Evolutionary conservation across 768 basidiomycete genomes (phyloP), one percentile per base, ranked within the genome.

Genomic region (Lactifluus pinguis): DNA sequence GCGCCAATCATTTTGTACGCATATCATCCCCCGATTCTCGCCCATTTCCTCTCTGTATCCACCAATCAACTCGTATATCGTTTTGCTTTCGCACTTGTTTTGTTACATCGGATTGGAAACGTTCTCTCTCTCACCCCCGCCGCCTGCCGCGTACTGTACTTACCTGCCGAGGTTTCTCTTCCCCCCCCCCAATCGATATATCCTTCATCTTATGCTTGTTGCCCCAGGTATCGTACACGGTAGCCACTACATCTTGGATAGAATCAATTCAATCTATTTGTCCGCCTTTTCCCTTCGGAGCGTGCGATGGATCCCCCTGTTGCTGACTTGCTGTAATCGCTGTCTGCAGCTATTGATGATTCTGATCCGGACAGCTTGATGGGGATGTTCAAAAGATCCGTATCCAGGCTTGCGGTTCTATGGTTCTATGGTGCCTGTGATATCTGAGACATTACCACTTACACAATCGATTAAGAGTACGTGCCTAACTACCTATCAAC

Each of bases 61-160:
- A 44, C 25, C 49, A 44, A 48, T 48, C 36, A 49, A 44, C 56
- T 57, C 42, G 25, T 52, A 57, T 45, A 49, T 62, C 51, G 56
- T 58, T 53, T 58, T 54, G 61, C 57, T 62, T 49, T 62, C 61
- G 57, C 61, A 62, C 47, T 57, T 62, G 61, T 61, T 52, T 57
- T 62, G 61, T 62, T 30, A 47, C 56, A 58, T 44, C 41, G 47
- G 52, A 54, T 62, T 17, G 57, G 52, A 58, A 53, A 48, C 41
- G 39, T 44, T 58, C 45, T 49, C 51, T 36, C 30, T 21, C 39
- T 39, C 49, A 30, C 49, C 7, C 9, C 5, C 21, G 36, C 39
- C 49, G 6, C 15, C 36, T 42, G 36, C 51, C 29, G 41, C n/a
- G 44, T 44, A 42, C 34, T 25, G 30, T 57, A 57, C 61, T 53